A percentile compares a stretch with the other conserved stretches of the same genome.
phyloP scores from a whole-genome alignment of 2,329 filamentous ascomycete species.

The Colletotrichum falcatum region DNA sequence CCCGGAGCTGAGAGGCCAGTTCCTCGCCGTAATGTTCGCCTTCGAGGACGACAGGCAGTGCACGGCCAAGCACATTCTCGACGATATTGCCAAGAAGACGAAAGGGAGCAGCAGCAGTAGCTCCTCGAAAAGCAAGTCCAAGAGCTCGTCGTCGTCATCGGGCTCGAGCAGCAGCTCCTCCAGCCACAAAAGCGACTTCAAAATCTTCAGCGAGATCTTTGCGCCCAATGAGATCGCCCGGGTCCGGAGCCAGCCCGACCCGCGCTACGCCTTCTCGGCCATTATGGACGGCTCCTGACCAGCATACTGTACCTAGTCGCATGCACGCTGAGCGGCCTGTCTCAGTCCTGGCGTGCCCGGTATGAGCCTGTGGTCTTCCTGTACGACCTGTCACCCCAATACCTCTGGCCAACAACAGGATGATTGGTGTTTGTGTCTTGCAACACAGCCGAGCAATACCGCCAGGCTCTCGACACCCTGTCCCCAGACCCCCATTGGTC shows the following conservation, averaged over 20 bases:
- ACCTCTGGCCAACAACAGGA: slow-evolving; percentile 8
- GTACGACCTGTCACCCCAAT: slow-evolving; percentile 24
- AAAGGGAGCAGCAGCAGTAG: slow-evolving; percentile 44
- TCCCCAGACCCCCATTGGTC: slow-evolving; percentile 25
- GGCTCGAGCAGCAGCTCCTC: slow-evolving; percentile 47
- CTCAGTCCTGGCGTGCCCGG: slow-evolving; percentile 23
- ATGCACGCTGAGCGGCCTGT: slow-evolving; percentile 14
- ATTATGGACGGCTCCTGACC: slow-evolving; percentile 41
- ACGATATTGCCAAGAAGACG: slow-evolving; percentile 67
- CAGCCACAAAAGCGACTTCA: slow-evolving; percentile 56
- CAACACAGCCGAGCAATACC: slow-evolving; percentile 23
- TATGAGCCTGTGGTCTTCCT: slow-evolving; percentile 15
- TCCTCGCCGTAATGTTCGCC: slow-evolving; percentile 72
- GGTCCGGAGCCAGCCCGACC: slow-evolving; percentile 64
- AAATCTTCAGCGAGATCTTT: slow-evolving; percentile 68
- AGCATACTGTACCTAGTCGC: slow-evolving; percentile 9
- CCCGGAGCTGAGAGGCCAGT: slow-evolving; percentile 71
- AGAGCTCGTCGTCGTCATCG: slow-evolving; percentile 47
- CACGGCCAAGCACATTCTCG: slow-evolving; percentile 64
- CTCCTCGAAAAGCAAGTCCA: slow-evolving; percentile 51
- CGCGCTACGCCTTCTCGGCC: slow-evolving; percentile 58
- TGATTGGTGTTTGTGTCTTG: slow-evolving; percentile 33
- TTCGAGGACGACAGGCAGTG: slow-evolving; percentile 70
- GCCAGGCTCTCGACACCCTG: slow-evolving; percentile 11
- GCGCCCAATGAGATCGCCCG: slow-evolving; percentile 61